Base-by-base conservation (phyloP, 495 filamentous ascomycete species). In the Daldinia childiae region DNA sequence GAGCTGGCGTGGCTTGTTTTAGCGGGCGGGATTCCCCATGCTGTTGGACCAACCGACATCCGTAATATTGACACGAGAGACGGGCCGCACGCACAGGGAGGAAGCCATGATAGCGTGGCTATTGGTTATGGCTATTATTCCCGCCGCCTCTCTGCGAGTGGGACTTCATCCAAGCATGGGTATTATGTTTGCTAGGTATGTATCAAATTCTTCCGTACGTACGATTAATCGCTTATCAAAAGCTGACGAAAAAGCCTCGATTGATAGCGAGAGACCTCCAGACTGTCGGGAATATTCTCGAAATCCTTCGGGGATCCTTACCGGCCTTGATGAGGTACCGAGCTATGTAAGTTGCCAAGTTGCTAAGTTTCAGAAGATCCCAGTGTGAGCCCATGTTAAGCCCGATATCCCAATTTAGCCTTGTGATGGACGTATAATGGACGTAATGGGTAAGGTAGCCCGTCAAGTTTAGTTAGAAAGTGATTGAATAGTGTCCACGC, bases 291-390 rank as follows among this genome's bases (percentile, higher is more conserved):
- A 66, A 51, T 27, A 59, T 58, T 39, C 66, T 54, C 32, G 32
- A 24, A 73, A 69, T 66, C 62, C 58, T 68, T 34, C 52, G 29
- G 36, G 48, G 48, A 73, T 66, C 58, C 51, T 60, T 58, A 52
- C 30, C 32, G 9, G 58, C 36, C 52, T 57, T 66, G 62, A 69
- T 57, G 34, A 62, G 51, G 48, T 48, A 63, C 24, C 27, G 58
- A 38, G 58, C 62, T 27, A 4, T 27, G 27, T 68, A 48, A 6
- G 14, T 41, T 15, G 38, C 15, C 1, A 17, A 43, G 41, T 12
- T 21, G 17, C 17, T 45, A 39, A 38, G 71, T 73, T 73, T 73
- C 66, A 73, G 66, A 63, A 69, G 14, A 6, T 50, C 71, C 71
- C 64, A 73, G 71, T 38, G 66, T 62, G 58, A 58, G 30, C 48